phyloP scores from a whole-genome alignment of 75 land plant species.

The Cunninghamia lanceolata region DNA sequence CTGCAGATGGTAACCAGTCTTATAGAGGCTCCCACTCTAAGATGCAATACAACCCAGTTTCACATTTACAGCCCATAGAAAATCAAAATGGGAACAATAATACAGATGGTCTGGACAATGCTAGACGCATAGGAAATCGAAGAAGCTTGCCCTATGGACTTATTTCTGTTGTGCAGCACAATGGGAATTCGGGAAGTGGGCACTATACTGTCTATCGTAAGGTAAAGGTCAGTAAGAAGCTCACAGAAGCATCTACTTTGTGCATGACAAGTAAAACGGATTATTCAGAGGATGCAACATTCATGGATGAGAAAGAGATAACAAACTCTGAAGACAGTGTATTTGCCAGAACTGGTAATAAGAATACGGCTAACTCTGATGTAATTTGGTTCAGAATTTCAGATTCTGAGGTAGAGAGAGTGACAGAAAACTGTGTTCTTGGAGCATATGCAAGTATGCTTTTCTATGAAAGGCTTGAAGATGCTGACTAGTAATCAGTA shows the following conservation, averaged over 20 bases:
- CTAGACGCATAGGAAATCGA: neutral
- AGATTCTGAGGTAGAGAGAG: conserved; percentile 62
- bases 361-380: neutral
- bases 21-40: neutral
- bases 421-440: conserved; percentile 65
- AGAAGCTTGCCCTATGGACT: conserved; percentile 48
- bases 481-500: neutral
- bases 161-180: conserved; percentile 82
- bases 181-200: conserved; percentile 67
- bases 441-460: conserved; percentile 78
- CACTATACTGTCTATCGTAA: conserved; percentile 87
- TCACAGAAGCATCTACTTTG: neutral
- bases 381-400: conserved; percentile 73
- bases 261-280: neutral
- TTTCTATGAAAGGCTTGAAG: conserved; percentile 64
- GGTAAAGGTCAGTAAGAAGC: conserved; percentile 12
- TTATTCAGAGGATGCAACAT: conserved; percentile 3
- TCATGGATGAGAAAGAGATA: neutral
- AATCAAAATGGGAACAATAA: neutral
- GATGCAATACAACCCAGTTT: neutral
- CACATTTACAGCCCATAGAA: neutral
- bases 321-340: conserved; percentile 1
- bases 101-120: neutral
- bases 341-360: neutral
- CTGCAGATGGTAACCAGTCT: neutral